A percentile compares a stretch with the other conserved stretches of the same genome.
Conservation (phyloP, 768 basidiomycete species). For the Porphyrellus cyaneotinctus region DNA sequence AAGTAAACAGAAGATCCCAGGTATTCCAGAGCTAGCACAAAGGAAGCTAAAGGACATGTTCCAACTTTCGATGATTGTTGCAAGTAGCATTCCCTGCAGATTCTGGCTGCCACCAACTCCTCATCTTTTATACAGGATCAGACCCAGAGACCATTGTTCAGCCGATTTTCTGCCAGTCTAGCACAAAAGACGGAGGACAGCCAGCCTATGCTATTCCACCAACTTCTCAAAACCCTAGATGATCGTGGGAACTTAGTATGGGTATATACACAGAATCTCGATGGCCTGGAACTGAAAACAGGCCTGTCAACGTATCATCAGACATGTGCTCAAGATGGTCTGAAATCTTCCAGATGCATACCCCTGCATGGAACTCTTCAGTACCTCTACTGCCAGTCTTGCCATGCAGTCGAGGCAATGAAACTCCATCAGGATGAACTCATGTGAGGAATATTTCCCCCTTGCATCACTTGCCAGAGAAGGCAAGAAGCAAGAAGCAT, state of each 20-base stretch:
- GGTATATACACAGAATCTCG: slow-evolving; percentile 14
- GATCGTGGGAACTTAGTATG: slow-evolving; percentile 1
- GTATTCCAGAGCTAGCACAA: background rate
- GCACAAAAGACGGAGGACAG: background rate
- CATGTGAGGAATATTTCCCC: slow-evolving; percentile 1
- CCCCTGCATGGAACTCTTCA: slow-evolving; percentile 8
- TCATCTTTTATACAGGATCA: background rate
- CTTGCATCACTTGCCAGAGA: background rate
- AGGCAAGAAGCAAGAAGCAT: background rate
- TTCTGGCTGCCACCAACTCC: background rate
- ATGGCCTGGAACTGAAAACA: slow-evolving; percentile 8
- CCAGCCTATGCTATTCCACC: slow-evolving; percentile 8
- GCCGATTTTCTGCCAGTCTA: background rate
- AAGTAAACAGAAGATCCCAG: slow-evolving; percentile 1
- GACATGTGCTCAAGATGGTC: background rate
- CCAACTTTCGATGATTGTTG: slow-evolving; percentile 4
- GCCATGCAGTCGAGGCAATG: background rate
- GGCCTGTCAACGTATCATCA: slow-evolving; percentile 8
- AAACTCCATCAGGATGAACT: background rate
- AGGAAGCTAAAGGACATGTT: slow-evolving; percentile 14
- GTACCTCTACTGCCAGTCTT: slow-evolving; percentile 7
- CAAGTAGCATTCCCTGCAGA: background rate
- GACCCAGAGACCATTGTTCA: background rate
- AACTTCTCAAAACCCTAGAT: slow-evolving; percentile 8
- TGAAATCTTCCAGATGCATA: background rate